Conservation (phyloP, 1,284 basidiomycete species). For the Pyrrhoderma lamaoense region DNA sequence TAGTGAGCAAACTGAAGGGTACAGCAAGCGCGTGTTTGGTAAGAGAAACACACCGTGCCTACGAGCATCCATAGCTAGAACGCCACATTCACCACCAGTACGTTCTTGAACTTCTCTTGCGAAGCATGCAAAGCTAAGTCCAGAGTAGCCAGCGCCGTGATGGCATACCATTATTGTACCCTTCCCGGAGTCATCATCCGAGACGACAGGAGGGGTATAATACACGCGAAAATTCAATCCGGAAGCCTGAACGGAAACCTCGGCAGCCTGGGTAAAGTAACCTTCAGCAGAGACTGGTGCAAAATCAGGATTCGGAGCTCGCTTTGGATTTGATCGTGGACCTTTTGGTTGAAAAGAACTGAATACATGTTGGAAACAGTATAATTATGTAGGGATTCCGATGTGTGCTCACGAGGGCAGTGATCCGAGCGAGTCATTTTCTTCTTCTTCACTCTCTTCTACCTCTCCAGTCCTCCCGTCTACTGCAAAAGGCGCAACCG, state of each 20-base stretch:
- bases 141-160: constrained; percentile 91
- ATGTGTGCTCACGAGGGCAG: constrained; percentile 52
- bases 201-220: constrained; percentile 51
- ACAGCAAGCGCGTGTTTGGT: too few relatives aligned
- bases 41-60: constrained; percentile 67
- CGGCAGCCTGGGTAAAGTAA: constrained; percentile 72
- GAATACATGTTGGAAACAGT: background rate
- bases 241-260: constrained; percentile 57
- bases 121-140: constrained; percentile 82
- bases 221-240: constrained; percentile 69
- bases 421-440: constrained; percentile 54
- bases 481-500: constrained; percentile 19
- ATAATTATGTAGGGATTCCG: constrained; percentile 33
- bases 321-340: constrained; percentile 21
- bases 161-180: constrained; percentile 80
- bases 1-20: background rate
- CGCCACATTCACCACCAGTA: constrained; percentile 71
- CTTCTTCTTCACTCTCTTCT: constrained; percentile 51
- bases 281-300: constrained; percentile 67
- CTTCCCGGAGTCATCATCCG: constrained; percentile 27
- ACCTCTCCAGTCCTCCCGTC: constrained; percentile 32
- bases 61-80: constrained; percentile 79
- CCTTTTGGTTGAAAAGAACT: background rate
- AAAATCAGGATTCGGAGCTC: constrained; percentile 48
- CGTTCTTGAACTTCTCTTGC: constrained; percentile 66